phyloP scores from a whole-genome alignment of 1,284 basidiomycete genomes.

The Trichosporon faecale region DNA sequence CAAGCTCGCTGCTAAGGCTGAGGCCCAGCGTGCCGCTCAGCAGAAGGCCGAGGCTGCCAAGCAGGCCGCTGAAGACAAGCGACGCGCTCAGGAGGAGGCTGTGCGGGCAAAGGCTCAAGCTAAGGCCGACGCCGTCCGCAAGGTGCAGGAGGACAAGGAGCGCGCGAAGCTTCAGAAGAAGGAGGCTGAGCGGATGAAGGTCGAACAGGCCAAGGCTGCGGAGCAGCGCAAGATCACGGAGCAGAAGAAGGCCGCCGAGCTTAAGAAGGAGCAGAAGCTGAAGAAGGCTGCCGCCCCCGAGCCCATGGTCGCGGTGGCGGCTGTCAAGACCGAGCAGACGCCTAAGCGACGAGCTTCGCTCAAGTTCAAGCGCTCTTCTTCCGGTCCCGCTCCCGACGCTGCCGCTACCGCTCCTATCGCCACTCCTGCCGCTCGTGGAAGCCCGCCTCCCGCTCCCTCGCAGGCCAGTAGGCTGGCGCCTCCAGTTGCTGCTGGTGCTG shows the following conservation, averaged over 20 bases:
- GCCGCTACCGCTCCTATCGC: not conserved
- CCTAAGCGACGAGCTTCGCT: not conserved
- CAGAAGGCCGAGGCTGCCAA: conserved; percentile 25
- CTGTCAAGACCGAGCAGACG: not conserved
- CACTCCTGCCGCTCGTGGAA: not conserved
- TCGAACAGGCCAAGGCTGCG: conserved; percentile 3
- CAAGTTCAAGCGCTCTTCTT: conserved; percentile 12
- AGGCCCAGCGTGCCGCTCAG: conserved; percentile 22
- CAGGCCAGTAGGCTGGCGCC: not conserved
- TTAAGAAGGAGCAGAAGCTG: not conserved
- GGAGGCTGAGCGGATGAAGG: not conserved
- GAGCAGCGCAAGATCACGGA: not conserved
- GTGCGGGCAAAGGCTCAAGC: conserved; percentile 21
- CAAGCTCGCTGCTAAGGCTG: conserved; percentile 18
- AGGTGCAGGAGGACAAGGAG: conserved; percentile 24
- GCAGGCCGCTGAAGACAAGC: conserved; percentile 25
- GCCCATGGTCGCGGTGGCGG: not conserved
- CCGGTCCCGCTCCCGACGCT: conserved; percentile 8
- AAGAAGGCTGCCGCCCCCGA: not conserved
- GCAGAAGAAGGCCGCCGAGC: not conserved
- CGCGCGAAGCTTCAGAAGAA: conserved; percentile 25
- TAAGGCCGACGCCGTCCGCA: conserved; percentile 23
- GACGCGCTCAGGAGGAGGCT: conserved; percentile 21
- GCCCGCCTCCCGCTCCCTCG: conserved; percentile 2
- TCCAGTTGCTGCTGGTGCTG: not conserved